Evolutionary conservation across 495 filamentous ascomycete species (phyloP).

Genomic region (Neohortaea acidophila): DNA sequence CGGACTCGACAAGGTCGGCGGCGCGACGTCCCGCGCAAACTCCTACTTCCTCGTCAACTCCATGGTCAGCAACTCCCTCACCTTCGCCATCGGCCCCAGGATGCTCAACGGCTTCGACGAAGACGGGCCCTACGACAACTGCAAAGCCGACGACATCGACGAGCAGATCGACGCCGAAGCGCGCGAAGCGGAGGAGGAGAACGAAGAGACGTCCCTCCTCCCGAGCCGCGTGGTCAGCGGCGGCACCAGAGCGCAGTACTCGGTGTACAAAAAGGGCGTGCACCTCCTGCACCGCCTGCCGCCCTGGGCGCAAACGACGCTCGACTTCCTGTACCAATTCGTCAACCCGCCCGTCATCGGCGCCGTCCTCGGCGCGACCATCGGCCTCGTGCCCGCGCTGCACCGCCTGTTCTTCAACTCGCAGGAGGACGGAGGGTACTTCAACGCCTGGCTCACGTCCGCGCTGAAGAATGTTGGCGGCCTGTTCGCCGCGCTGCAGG

Average conservation of each 20-base stretch:
- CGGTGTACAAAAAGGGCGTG: slow-evolving; percentile 8
- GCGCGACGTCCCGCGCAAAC: slow-evolving; percentile 48
- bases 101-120: slow-evolving; percentile 36
- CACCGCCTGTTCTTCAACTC: slow-evolving; percentile 52
- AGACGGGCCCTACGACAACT: slow-evolving; percentile 27
- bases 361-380: slow-evolving; percentile 41
- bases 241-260: slow-evolving; percentile 17
- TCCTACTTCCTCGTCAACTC: slow-evolving; percentile 54
- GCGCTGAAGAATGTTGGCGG: slow-evolving; percentile 51
- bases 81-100: slow-evolving; percentile 50
- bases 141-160: slow-evolving; percentile 12
- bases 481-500: slow-evolving; percentile 56
- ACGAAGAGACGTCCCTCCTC: slow-evolving; percentile 38
- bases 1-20: slow-evolving; percentile 34
- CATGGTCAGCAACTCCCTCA: slow-evolving; percentile 47
- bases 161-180: slow-evolving; percentile 12
- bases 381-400: slow-evolving; percentile 45
- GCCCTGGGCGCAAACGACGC: slow-evolving; percentile 21
- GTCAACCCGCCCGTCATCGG: slow-evolving; percentile 55
- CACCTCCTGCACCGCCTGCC: slow-evolving; percentile 30
- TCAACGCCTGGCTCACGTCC: slow-evolving; percentile 56
- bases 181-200: slow-evolving; percentile 23
- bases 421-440: slow-evolving; percentile 48
- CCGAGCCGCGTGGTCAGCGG: slow-evolving; percentile 24
- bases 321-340: slow-evolving; percentile 38